phyloP scores from a whole-genome alignment of 306 rosid genomes.

The Sechiopsis laciniata region DNA sequence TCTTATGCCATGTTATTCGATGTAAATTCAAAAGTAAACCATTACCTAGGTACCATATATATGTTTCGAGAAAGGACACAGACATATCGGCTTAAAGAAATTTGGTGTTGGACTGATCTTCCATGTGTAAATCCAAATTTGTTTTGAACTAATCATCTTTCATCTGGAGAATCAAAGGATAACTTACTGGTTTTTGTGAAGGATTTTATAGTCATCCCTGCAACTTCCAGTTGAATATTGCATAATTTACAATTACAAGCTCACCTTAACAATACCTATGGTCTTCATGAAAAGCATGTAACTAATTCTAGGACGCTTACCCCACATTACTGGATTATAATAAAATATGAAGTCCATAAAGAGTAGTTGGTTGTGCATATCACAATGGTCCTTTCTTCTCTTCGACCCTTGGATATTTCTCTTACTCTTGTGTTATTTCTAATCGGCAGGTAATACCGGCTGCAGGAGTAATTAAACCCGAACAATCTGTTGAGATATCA shows the following conservation, averaged over 20 bases:
- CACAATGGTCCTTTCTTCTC: background rate
- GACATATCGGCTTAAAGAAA: background rate
- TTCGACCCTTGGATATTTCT: background rate
- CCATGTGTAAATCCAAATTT: background rate
- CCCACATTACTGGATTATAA: background rate
- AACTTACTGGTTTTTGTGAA: background rate
- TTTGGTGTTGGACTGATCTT: background rate
- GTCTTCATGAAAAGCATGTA: background rate
- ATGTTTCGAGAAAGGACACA: conserved; percentile 3
- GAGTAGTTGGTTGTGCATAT: conserved; percentile 4
- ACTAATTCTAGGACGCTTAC: background rate
- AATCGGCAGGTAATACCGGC: conserved; percentile 60
- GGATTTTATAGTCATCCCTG: conserved; percentile 6
- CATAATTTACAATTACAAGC: background rate
- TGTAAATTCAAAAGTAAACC: background rate
- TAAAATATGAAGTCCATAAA: background rate
- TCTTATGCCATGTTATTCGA: background rate
- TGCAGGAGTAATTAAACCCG: conserved; percentile 70
- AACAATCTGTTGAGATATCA: conserved; percentile 59
- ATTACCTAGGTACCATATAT: conserved; percentile 1
- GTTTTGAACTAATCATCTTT: background rate
- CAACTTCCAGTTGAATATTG: background rate
- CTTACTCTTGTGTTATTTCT: background rate
- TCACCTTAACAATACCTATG: background rate
- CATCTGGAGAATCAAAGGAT: background rate